Evolutionary conservation across 345 rosid species (phyloP), one percentile per base, ranked within the genome.

Genomic region (Brassica nigra): DNA sequence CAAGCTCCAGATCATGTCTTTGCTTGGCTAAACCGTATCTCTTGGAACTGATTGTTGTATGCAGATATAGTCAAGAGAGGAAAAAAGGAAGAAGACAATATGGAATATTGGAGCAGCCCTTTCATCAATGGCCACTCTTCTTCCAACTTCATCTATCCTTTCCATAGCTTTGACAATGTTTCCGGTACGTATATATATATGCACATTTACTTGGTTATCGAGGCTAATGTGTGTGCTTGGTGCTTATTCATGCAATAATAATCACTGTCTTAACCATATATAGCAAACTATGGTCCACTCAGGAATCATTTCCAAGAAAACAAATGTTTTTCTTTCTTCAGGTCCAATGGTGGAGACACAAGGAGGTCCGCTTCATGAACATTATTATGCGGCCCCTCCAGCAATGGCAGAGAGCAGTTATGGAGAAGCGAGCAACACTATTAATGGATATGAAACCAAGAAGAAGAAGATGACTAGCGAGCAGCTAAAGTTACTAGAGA

Each of bases 401-500:
- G 18, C 71, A 54, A 74, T 52, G 71, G 31, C 80, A 79, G 16
- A 74, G 62, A 68, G 44, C 37, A 16, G 65, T 15, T 73, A 58
- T 83, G 87, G 89, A 87, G 59, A 89, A 81, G 87, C 27, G 34
- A 61, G 69, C 65, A 79, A 57, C 65, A 86, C 14, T 42, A 44
- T 37, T 70, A 86, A 67, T 34, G 84, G 83, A 10, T 63, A 73
- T 28, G 80, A 83, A 29, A 89, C 87, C 30, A 91, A 85, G 90
- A 92, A 92, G 84, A 95, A 89, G 87, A 84, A 87, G 84, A 80
- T 89, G 80, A 88, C 93, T 5, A 87, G 68, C 54, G 90, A 84
- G 34, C 99, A 95, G 82, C 62, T 92, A 27, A 92, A 88, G 8
- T 86, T 90, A 0, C 80, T 92, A 20, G 99, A 95, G 87, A 88